Evolutionary conservation across 1,284 basidiomycete genomes (phyloP).

Genomic region (Cystobasidium sp.): DNA sequence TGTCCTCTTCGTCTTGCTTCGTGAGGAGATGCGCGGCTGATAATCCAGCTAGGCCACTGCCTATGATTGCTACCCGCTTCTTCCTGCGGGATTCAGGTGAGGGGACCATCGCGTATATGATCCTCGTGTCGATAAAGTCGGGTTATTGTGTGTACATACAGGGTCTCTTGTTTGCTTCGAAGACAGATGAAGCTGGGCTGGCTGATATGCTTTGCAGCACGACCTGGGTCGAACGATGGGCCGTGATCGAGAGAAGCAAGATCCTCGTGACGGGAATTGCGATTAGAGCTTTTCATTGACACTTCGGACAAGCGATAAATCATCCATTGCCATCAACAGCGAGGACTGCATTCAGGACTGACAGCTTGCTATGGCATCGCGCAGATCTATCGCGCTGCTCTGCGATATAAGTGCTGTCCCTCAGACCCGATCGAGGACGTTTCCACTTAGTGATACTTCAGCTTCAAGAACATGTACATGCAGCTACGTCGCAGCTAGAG

Average conservation of each 20-base stretch:
- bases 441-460: neutral
- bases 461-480: neutral
- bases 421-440: neutral
- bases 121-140: neutral
- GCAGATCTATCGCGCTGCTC: neutral
- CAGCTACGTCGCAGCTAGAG: neutral
- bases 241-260: conserved; percentile 3
- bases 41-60: conserved; percentile 72
- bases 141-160: no score
- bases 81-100: neutral
- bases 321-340: no score
- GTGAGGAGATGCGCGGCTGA: conserved; percentile 68
- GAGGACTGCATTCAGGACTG: neutral
- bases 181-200: no score
- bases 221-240: no score
- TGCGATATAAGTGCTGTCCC: neutral
- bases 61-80: conserved; percentile 65
- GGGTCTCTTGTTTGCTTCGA: no score
- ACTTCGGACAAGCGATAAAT: no score
- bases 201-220: no score
- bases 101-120: neutral
- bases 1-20: conserved; percentile 50
- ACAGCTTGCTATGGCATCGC: neutral
- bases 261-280: neutral
- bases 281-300: no score